Percentiles rank a stretch among this genome's conserved stretches.
Conservation (phyloP, 306 rosid genomes). For the Fagus crenata region DNA sequence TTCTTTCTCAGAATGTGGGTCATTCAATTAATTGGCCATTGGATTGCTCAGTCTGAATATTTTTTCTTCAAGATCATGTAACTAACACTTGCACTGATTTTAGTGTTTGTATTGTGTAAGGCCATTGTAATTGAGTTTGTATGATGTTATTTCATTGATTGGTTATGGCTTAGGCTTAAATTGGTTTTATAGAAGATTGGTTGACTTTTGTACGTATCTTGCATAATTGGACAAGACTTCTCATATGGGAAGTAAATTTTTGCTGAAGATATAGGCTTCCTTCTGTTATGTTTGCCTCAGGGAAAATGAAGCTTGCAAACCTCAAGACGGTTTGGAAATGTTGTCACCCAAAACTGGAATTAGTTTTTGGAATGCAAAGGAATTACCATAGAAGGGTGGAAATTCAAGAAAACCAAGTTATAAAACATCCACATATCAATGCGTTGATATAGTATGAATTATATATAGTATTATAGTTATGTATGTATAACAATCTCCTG, state of each 20-base stretch:
- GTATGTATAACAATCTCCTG: not conserved
- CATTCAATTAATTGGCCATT: not conserved
- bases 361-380: not conserved
- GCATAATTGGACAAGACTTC: not conserved
- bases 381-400: not conserved
- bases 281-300: not conserved
- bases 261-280: conserved; percentile 5
- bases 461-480: not conserved
- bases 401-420: not conserved
- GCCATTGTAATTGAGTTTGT: not conserved
- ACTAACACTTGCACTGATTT: not conserved
- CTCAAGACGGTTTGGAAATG: not conserved
- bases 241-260: not conserved
- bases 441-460: not conserved
- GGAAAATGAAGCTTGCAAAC: not conserved
- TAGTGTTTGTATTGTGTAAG: not conserved
- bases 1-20: not conserved
- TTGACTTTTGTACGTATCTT: not conserved
- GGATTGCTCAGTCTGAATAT: not conserved
- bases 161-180: not conserved
- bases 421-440: not conserved
- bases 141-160: not conserved
- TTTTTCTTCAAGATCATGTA: too few relatives aligned
- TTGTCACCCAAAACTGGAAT: not conserved
- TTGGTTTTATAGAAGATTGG: not conserved